A percentile compares a stretch with the other conserved stretches of the same genome.
Conservation (phyloP, 768 basidiomycete genomes). For the Auricularia cornea region DNA sequence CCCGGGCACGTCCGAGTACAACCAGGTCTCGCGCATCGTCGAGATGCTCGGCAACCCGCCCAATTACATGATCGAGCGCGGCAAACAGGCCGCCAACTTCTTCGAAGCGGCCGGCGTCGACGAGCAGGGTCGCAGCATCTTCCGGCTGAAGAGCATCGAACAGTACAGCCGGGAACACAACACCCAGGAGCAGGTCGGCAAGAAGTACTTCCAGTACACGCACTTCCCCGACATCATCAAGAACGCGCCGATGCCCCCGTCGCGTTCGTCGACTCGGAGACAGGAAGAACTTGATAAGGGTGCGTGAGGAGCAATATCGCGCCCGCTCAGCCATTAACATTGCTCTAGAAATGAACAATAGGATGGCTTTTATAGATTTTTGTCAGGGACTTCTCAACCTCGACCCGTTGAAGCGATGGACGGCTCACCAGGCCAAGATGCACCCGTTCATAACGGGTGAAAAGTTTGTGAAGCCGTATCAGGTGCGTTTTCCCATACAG, state of each 20-base stretch:
- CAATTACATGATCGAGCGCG: slow-evolving; percentile 86
- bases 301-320: too few species aligned
- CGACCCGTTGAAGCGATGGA: slow-evolving; percentile 94
- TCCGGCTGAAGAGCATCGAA: slow-evolving; percentile 81
- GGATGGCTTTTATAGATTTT: slow-evolving; percentile 95
- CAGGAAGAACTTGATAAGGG: slow-evolving; percentile 86
- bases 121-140: slow-evolving; percentile 68
- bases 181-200: slow-evolving; percentile 93
- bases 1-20: slow-evolving; percentile 98
- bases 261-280: slow-evolving; percentile 49
- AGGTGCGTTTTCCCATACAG: slow-evolving; percentile 40
- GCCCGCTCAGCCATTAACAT: too few species aligned
- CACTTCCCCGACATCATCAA: slow-evolving; percentile 93
- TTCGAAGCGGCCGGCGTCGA: slow-evolving; percentile 75
- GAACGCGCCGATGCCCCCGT: slow-evolving; percentile 84
- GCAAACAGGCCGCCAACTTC: slow-evolving; percentile 91
- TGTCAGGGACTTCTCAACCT: slow-evolving; percentile 89
- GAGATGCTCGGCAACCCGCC: slow-evolving; percentile 99
- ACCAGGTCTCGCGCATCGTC: slow-evolving; percentile 92
- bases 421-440: slow-evolving; percentile 88
- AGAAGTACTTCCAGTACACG: slow-evolving; percentile 96
- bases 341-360: slow-evolving; percentile 79
- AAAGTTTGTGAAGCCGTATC: slow-evolving; percentile 82
- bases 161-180: slow-evolving; percentile 95
- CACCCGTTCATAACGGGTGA: slow-evolving; percentile 99